Percentiles rank a stretch among this genome's conserved stretches.
Conservation (phyloP, 2,329 filamentous ascomycete genomes). For the Aspergillus intermedius region DNA sequence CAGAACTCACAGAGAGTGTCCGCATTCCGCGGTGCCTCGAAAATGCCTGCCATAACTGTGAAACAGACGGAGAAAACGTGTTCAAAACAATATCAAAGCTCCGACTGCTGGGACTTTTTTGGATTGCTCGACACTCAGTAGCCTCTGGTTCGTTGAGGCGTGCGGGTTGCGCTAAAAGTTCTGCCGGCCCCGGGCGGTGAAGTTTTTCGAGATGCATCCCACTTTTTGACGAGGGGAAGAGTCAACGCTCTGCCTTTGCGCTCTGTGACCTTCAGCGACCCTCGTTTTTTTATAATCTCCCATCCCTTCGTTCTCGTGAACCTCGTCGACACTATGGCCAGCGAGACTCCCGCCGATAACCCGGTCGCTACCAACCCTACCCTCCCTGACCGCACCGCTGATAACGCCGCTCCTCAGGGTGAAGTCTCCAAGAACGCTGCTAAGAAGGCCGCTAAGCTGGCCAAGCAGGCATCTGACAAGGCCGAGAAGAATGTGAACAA, state of each 20-base stretch:
- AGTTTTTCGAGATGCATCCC: slow-evolving; percentile 29
- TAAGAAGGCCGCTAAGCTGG: slow-evolving; percentile 20
- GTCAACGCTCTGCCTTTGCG: slow-evolving; percentile 10
- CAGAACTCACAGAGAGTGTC: slow-evolving; percentile 70
- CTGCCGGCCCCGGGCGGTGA: slow-evolving; percentile 38
- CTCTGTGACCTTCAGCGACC: no score
- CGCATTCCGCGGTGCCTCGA: slow-evolving; percentile 84
- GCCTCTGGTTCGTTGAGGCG: slow-evolving; percentile 1
- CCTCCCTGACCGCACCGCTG: slow-evolving; percentile 37
- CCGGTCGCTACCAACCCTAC: slow-evolving; percentile 19
- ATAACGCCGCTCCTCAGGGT: slow-evolving; percentile 25
- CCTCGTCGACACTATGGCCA: slow-evolving; percentile 23
- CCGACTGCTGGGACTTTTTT: slow-evolving; percentile 20
- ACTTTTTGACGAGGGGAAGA: slow-evolving; percentile 28
- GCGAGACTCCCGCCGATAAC: slow-evolving; percentile 23
- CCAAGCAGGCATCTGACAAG: slow-evolving; percentile 37
- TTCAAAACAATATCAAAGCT: slow-evolving; percentile 21
- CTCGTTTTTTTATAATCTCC: slow-evolving; percentile 7
- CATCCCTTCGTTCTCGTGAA: slow-evolving; percentile 12
- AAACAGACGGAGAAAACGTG: slow-evolving; percentile 13
- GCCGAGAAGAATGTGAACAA: slow-evolving; percentile 43
- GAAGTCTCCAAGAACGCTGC: slow-evolving; percentile 28
- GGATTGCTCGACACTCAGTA: neutral
- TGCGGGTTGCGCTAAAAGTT: slow-evolving; percentile 32
- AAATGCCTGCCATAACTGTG: slow-evolving; percentile 77